Evolutionary conservation across 805 yeast genomes (phyloP), one percentile per base, ranked within the genome.

Genomic region (Blastobotrys robertii): DNA sequence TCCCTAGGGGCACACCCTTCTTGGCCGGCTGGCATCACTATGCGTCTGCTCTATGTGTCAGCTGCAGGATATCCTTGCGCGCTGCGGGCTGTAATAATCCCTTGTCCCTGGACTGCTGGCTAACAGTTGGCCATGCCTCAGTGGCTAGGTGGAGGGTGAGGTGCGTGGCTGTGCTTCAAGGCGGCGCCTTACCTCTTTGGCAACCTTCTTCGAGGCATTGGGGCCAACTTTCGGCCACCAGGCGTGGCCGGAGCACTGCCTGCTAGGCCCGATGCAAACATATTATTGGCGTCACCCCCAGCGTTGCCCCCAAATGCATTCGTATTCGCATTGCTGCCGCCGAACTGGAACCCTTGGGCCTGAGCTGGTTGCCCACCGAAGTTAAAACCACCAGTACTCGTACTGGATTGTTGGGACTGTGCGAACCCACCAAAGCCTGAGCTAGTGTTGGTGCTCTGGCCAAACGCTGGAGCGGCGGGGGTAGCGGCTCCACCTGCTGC

Each of bases 161-260:
- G 32, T 5, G 12, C 7, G 34, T 8, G 14, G 34, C 15, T 30
- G 9, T 33, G 15, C n/a, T n/a, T n/a, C n/a, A n/a, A n/a, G n/a
- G n/a, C 4, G n/a, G 4, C 10, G 35, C 16, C 15, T 13, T 33
- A 12, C 16, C 13, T 28, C 8, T 12, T n/a, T 30, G 22, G 28
- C 33, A 37, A 7, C 13, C 42, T 32, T 14, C 37, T 7, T 31
- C 42, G 36, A n/a, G 37, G 16, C 42, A 39, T 30, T 25, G 16
- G 37, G 15, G 42, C 42, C 22, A 39, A 11, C 30, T 39, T 39
- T 14, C 42, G 13, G 11, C 37, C 37, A 7, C 16, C 19, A 3
- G 37, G n/a, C 10, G 37, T 19, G 32, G 42, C 11, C 7, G 11
- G n/a, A 22, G 37, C 7, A 32, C n/a, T 15, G 37, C 22, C 30